Evolutionary conservation across 129 eudicot species (phyloP).

Genomic region (Flaveria trinervia): DNA sequence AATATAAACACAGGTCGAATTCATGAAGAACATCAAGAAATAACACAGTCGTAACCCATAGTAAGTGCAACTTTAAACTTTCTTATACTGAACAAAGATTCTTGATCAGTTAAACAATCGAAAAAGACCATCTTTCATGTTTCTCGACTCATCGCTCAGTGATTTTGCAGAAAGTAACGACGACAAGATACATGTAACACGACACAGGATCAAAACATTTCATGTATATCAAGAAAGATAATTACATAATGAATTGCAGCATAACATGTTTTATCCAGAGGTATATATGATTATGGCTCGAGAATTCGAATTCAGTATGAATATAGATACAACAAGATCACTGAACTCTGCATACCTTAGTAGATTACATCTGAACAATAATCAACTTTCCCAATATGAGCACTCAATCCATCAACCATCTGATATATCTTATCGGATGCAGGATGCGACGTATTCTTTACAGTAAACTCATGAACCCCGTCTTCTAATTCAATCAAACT

Average conservation of each 20-base stretch:
- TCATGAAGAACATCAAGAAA: no score
- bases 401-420: constrained; percentile 61
- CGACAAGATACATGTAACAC: constrained; percentile 13
- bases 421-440: constrained; percentile 61
- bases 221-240: constrained; percentile 30
- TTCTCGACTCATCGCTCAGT: not conserved
- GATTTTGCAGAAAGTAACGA: not conserved
- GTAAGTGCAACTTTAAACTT: no score
- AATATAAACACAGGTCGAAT: no score
- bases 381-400: constrained; percentile 58
- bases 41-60: no score
- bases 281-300: constrained; percentile 20
- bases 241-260: constrained; percentile 28
- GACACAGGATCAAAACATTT: constrained; percentile 25
- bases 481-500: constrained; percentile 67
- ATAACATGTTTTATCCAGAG: constrained; percentile 15
- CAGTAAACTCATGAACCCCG: constrained; percentile 73
- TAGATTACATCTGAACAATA: constrained; percentile 32
- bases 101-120: no score
- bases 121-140: not conserved
- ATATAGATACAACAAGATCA: constrained; percentile 28
- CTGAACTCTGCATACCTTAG: constrained; percentile 25
- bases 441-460: constrained; percentile 63
- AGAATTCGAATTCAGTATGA: constrained; percentile 23
- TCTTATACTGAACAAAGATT: no score